These are phyloP conservation scores for Candida anglica DNA, from an alignment of 805 yeast species.

Conservation along the genomic window DNA sequence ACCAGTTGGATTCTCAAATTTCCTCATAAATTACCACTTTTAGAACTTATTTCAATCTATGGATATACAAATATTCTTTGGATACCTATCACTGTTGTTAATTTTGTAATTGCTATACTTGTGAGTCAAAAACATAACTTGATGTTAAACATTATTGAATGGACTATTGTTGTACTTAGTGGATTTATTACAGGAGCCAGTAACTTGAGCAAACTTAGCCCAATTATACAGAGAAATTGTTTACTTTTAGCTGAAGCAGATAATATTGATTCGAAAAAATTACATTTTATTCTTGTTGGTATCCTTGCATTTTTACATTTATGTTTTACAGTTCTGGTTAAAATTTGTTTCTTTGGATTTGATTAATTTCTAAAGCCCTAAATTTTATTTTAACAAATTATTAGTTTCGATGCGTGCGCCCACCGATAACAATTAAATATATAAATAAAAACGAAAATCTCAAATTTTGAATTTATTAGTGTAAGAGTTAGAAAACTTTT, in stretches of 20 bases:
- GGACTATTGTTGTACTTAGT: conserved; percentile 60
- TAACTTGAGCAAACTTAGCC: conserved; percentile 45
- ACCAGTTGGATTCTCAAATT: conserved; percentile 55
- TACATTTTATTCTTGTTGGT: conserved; percentile 30
- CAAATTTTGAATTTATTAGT: no score
- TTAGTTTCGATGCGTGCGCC: not conserved
- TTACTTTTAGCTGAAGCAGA: conserved; percentile 22
- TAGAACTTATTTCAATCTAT: conserved; percentile 66
- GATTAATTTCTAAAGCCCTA: not conserved
- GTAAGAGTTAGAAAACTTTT: no score
- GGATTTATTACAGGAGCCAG: conserved; percentile 58
- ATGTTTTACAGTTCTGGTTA: conserved; percentile 60
- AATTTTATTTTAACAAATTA: not conserved
- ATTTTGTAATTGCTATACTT: conserved; percentile 54
- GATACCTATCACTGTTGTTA: conserved; percentile 74
- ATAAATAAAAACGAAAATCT: no score
- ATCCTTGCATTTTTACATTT: conserved; percentile 47
- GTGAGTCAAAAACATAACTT: conserved; percentile 29
- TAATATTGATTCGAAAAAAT: conserved; percentile 30
- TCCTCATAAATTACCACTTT: conserved; percentile 43
- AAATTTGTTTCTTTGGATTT: conserved; percentile 58
- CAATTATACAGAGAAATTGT: conserved; percentile 32
- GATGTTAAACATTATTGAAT: conserved; percentile 50
- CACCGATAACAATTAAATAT: no score
- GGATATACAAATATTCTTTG: conserved; percentile 83